Base-by-base conservation (phyloP, 2,329 filamentous ascomycete species). In the Myotisia sp. region DNA sequence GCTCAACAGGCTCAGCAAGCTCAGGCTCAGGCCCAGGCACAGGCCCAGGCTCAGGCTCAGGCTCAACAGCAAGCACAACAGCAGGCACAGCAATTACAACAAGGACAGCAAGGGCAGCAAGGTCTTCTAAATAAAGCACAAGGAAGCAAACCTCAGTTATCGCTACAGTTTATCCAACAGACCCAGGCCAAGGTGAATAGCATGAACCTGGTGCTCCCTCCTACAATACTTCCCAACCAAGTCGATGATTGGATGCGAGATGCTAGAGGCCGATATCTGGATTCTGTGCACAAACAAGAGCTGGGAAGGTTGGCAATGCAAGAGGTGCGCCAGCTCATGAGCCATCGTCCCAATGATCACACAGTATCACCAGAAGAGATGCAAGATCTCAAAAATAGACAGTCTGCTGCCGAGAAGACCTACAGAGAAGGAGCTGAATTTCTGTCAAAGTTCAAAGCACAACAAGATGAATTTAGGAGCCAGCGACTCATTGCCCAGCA, bases 261-360 rank as follows among this genome's bases (percentile, higher is more conserved):
- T 41, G 62, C 62, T 20, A 62, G 57, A 39, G 44, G 59, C 28
- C 54, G 62, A 41, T 64, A 64, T 46, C 64, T 62, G 16, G 57
- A 63, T 37, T 59, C 61, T 6, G 49, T 67, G 17, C 62, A 67
- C 43, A 64, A 62, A 40, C 56, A 63, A 36, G 63, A 67, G 39
- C 52, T 62, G 10, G 60, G 59, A n/a, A 55, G 56, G 35, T 52
- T 51, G n/a, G 57, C 59, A 18, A 49, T 63, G 31, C 43, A 48
- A 13, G 60, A 65, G 27, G 40, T 67, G 18, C 54, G 59, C 16
- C 45, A 56, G 20, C 53, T 57, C 34, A 55, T 54, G 32, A 40
- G 44, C 14, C 51, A 56, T 37, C 59, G 61, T 14, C 53, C 59
- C 38, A 44, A 44, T 20, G 43, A 52, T 7, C 59, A 59, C 3